Conservation (phyloP, 2,329 filamentous ascomycete species). For the Biscogniauxia mediterranea region DNA sequence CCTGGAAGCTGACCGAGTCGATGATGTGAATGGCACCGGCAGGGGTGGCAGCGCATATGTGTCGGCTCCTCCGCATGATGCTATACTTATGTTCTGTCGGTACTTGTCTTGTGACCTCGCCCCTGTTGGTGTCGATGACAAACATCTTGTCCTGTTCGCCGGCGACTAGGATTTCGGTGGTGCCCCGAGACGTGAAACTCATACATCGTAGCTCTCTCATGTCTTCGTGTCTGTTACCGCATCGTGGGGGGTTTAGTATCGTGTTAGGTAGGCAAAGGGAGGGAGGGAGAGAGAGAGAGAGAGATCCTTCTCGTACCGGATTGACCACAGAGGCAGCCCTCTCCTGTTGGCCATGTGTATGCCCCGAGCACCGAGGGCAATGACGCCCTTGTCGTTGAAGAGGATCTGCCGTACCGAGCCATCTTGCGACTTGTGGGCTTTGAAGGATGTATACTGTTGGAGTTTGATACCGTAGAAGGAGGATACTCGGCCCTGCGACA, state of each 20-base stretch:
- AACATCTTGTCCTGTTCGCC: constrained; percentile 87
- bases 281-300: too few relatives aligned
- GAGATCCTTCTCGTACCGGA: constrained; percentile 59
- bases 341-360: constrained; percentile 85
- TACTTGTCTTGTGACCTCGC: constrained; percentile 68
- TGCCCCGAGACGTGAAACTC: constrained; percentile 88
- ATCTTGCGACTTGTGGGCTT: constrained; percentile 70
- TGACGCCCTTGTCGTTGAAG: constrained; percentile 85
- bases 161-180: constrained; percentile 79
- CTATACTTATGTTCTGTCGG: constrained; percentile 76
- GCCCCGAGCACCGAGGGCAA: constrained; percentile 78
- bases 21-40: constrained; percentile 82
- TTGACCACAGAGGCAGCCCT: constrained; percentile 84
- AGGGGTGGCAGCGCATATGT: constrained; percentile 88
- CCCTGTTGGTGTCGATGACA: constrained; percentile 67
- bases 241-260: constrained; percentile 9
- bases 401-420: constrained; percentile 84
- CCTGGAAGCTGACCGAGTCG: constrained; percentile 72
- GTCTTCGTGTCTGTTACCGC: constrained; percentile 56
- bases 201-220: constrained; percentile 92
- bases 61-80: constrained; percentile 86
- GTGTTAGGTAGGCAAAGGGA: background rate
- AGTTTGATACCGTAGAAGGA: constrained; percentile 87
- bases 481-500: constrained; percentile 72
- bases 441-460: constrained; percentile 86